phyloP scores from a whole-genome alignment of 306 rosid species.

The Cucurbita argyrosperma region DNA sequence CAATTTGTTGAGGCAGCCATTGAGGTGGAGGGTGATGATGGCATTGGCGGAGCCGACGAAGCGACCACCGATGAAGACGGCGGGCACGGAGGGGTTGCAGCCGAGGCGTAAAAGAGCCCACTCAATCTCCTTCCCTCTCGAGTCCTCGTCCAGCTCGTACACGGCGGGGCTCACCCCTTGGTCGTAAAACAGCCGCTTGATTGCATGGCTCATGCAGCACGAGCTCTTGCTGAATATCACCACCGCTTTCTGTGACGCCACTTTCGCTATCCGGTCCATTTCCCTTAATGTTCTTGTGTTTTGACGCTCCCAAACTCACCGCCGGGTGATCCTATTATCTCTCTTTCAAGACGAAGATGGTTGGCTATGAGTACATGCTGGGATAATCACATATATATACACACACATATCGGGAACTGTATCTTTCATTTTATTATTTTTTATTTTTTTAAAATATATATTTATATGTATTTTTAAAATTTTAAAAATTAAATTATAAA shows the following conservation, averaged over 20 bases:
- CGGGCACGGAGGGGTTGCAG: constrained; percentile 79
- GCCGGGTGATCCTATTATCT: not conserved
- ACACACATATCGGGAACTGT: not conserved
- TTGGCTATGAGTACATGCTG: not conserved
- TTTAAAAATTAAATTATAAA: too few relatives aligned
- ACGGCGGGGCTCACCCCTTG: constrained; percentile 83
- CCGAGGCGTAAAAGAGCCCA: constrained; percentile 75
- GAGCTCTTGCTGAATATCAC: constrained; percentile 98
- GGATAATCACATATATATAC: not conserved
- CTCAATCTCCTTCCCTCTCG: constrained; percentile 72
- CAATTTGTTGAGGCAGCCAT: constrained; percentile 69
- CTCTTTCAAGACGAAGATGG: not conserved
- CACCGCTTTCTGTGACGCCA: constrained; percentile 78
- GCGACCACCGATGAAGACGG: constrained; percentile 77
- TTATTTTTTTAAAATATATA: too few relatives aligned
- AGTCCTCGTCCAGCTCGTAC: constrained; percentile 71
- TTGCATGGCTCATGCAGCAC: constrained; percentile 92
- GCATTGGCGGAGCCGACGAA: constrained; percentile 75
- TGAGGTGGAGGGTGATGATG: constrained; percentile 82
- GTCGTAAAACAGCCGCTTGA: constrained; percentile 76
- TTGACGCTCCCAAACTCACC: not conserved
- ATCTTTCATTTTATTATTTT: not conserved
- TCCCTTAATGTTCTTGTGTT: not conserved
- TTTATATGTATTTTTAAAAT: too few relatives aligned
- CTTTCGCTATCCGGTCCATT: constrained; percentile 64